Evolutionary conservation across 2,329 filamentous ascomycete genomes (phyloP).

Genomic region (Emmonsiellopsis sp.): DNA sequence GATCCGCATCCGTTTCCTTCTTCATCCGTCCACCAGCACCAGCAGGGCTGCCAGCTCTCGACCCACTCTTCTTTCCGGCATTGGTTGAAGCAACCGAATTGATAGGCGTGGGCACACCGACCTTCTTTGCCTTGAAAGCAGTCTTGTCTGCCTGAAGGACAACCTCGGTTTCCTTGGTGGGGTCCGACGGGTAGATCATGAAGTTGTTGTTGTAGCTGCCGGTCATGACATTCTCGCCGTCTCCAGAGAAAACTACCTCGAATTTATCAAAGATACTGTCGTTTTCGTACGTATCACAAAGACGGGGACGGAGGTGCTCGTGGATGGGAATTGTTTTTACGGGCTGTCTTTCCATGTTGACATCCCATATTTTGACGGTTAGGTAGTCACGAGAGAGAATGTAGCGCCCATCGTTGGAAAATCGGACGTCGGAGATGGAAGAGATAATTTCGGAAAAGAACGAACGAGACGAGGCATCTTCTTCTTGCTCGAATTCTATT

Average conservation of each 20-base stretch:
- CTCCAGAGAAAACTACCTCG: conserved; percentile 96
- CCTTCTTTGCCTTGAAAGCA: conserved; percentile 99
- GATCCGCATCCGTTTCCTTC: conserved; percentile 97
- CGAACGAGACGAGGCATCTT: conserved; percentile 89
- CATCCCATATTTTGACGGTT: conserved; percentile 99
- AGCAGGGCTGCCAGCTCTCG: conserved; percentile 79
- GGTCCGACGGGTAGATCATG: conserved; percentile 98
- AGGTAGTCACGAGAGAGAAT: conserved; percentile 96
- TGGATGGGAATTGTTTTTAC: conserved; percentile 99
- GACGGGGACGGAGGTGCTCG: conserved; percentile 83
- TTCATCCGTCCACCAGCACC: conserved; percentile 89
- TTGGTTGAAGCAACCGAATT: conserved; percentile 61
- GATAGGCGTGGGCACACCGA: conserved; percentile 94
- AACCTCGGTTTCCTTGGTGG: conserved; percentile 92
- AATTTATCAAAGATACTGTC: conserved; percentile 99
- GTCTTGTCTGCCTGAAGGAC: conserved; percentile 97
- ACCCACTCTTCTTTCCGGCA: conserved; percentile 76
- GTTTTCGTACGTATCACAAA: conserved; percentile 98
- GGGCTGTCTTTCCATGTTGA: conserved; percentile 96
- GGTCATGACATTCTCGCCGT: conserved; percentile 98
- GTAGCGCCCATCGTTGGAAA: conserved; percentile 92
- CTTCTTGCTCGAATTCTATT: conserved; percentile 95
- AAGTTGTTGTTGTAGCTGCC: conserved; percentile 99
- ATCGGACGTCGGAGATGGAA: conserved; percentile 96
- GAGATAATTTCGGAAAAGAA: conserved; percentile 99